phyloP scores from a whole-genome alignment of 768 basidiomycete species.

The Mycena rebaudengoi region DNA sequence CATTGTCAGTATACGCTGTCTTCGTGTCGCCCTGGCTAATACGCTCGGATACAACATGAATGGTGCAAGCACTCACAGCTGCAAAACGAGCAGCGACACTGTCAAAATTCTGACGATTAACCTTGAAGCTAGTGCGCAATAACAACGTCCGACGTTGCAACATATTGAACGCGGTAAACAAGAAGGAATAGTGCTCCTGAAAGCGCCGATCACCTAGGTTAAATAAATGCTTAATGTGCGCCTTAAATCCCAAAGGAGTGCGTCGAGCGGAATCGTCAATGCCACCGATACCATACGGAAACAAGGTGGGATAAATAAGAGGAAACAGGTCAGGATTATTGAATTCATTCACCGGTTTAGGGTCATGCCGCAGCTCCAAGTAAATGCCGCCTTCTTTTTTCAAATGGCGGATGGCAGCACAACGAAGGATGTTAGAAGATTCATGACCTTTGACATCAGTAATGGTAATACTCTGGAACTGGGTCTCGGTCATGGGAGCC shows the following conservation, averaged over 20 bases:
- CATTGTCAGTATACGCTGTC: constrained; percentile 22
- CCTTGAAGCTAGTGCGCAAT: constrained; percentile 31
- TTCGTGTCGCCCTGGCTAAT: constrained; percentile 12
- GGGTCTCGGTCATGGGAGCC: not conserved
- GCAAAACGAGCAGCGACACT: constrained; percentile 24
- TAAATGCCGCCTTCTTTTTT: not conserved
- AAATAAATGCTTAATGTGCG: constrained; percentile 34
- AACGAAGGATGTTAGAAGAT: not conserved
- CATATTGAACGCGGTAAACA: constrained; percentile 41
- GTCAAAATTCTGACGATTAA: constrained; percentile 23
- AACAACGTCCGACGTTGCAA: constrained; percentile 30
- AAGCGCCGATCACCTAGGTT: constrained; percentile 28
- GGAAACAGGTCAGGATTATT: constrained; percentile 32
- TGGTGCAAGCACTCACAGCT: constrained; percentile 7
- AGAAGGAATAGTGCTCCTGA: constrained; percentile 35
- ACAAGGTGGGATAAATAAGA: constrained; percentile 36
- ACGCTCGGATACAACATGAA: constrained; percentile 20
- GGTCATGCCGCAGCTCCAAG: constrained; percentile 29
- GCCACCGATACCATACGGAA: constrained; percentile 38
- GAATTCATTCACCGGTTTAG: constrained; percentile 31
- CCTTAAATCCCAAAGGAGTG: not conserved
- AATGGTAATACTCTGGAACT: not conserved
- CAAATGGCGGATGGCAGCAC: not conserved
- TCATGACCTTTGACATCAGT: not conserved
- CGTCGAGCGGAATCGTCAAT: constrained; percentile 4